phyloP scores from a whole-genome alignment of 2,329 filamentous ascomycete species.

The Fusarium avenaceum region DNA sequence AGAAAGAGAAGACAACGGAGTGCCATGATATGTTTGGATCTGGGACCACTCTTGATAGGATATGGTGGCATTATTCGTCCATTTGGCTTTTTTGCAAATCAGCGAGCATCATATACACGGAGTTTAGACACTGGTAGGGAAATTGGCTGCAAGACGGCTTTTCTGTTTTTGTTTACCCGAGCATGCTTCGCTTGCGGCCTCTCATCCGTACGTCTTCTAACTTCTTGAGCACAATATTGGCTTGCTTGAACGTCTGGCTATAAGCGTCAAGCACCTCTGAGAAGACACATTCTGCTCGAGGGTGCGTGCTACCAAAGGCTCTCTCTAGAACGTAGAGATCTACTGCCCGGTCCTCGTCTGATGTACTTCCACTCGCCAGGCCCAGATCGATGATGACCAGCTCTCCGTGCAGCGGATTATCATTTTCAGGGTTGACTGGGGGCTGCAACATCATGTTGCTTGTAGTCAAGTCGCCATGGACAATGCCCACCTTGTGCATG shows the following conservation, averaged over 20 bases:
- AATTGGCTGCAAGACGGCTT: conserved; percentile 47
- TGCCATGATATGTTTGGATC: conserved; percentile 26
- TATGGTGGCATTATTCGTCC: conserved; percentile 36
- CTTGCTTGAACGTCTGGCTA: conserved; percentile 79
- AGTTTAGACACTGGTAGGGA: conserved; percentile 48
- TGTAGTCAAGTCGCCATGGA: conserved; percentile 96
- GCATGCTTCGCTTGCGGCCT: conserved; percentile 96
- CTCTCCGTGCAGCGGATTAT: conserved; percentile 70
- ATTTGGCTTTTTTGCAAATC: conserved; percentile 47
- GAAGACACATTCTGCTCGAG: conserved; percentile 83
- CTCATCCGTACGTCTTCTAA: conserved; percentile 94
- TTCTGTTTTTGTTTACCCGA: conserved; percentile 71
- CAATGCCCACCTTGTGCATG: conserved; percentile 86
- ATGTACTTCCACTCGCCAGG: conserved; percentile 81
- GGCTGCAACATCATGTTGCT: conserved; percentile 90
- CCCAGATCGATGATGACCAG: conserved; percentile 96
- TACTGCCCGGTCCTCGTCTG: conserved; percentile 94
- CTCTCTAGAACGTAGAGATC: conserved; percentile 96
- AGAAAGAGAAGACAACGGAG: conserved; percentile 9
- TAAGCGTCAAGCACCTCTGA: conserved; percentile 81
- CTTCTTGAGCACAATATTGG: conserved; percentile 79
- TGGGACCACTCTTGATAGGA: conserved; percentile 32
- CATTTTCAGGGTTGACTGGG: conserved; percentile 40
- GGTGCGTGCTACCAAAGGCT: conserved; percentile 95
- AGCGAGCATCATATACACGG: conserved; percentile 54